Evolutionary conservation across 1,284 basidiomycete species (phyloP).

Genomic region (Cryptococcus sp.): DNA sequence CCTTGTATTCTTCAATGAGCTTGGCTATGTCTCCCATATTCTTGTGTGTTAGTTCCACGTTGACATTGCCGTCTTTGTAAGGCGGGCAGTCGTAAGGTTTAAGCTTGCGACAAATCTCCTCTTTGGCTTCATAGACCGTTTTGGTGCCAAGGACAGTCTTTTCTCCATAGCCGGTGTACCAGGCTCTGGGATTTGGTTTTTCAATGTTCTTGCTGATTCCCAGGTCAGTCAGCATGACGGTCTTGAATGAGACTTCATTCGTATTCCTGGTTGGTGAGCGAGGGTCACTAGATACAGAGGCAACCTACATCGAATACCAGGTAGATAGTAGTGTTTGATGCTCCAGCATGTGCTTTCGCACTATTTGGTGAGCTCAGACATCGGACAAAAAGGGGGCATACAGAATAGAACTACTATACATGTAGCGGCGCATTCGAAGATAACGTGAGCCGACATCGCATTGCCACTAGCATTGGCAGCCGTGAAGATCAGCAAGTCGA

Average conservation of each 20-base stretch:
- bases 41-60: slow-evolving; percentile 3
- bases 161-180: neutral
- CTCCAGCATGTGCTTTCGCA: slow-evolving; percentile 13
- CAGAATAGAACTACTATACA: slow-evolving; percentile 25
- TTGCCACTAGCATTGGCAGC: slow-evolving; percentile 31
- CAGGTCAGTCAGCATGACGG: slow-evolving; percentile 29
- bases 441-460: slow-evolving; percentile 28
- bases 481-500: slow-evolving; percentile 26
- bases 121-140: slow-evolving; percentile 10
- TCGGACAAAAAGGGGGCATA: slow-evolving; percentile 11
- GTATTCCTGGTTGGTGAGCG: slow-evolving; percentile 19
- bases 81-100: slow-evolving; percentile 1
- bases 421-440: slow-evolving; percentile 27
- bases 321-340: slow-evolving; percentile 18
- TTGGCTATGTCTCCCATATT: slow-evolving; percentile 12
- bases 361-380: slow-evolving; percentile 5
- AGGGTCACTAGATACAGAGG: neutral
- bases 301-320: slow-evolving; percentile 27
- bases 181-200: neutral
- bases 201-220: slow-evolving; percentile 7
- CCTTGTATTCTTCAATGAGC: slow-evolving; percentile 14
- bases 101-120: slow-evolving; percentile 2
- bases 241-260: slow-evolving; percentile 32
- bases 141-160: neutral
- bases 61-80: neutral